These are phyloP conservation scores for Colletotrichum spaethianum DNA, from an alignment of 2,329 filamentous ascomycete genomes.

Conservation along the genomic window DNA sequence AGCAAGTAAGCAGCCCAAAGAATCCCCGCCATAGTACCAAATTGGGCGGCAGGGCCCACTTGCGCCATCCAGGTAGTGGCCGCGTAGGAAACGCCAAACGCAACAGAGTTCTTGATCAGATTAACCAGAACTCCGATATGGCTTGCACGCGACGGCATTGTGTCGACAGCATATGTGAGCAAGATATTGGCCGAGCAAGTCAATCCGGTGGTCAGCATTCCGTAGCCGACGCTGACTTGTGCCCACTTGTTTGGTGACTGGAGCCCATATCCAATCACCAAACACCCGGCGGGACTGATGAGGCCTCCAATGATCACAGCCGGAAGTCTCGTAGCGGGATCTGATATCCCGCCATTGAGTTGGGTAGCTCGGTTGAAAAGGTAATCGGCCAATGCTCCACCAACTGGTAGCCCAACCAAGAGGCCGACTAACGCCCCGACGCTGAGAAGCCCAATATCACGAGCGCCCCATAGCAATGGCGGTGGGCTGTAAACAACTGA, in stretches of 20 bases:
- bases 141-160: conserved; percentile 32
- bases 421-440: conserved; percentile 28
- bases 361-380: conserved; percentile 24
- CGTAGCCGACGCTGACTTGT: conserved; percentile 40
- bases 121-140: conserved; percentile 43
- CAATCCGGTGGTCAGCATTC: conserved; percentile 42
- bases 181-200: conserved; percentile 43
- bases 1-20: conserved; percentile 37
- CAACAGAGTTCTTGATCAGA: conserved; percentile 42
- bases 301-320: conserved; percentile 38
- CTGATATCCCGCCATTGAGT: conserved; percentile 7
- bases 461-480: conserved; percentile 29
- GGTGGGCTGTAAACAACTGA: conserved; percentile 27
- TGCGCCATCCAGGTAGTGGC: conserved; percentile 39
- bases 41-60: conserved; percentile 34
- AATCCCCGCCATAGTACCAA: conserved; percentile 43
- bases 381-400: conserved; percentile 34
- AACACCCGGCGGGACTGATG: conserved; percentile 41
- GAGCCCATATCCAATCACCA: conserved; percentile 40
- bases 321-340: conserved; percentile 40
- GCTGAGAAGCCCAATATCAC: conserved; percentile 28
- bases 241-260: conserved; percentile 39
- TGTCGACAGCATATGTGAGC: conserved; percentile 43
- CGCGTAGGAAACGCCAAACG: conserved; percentile 40
- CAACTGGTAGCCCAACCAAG: conserved; percentile 26